These are phyloP conservation scores for Aspergillus clavatus DNA, from an alignment of 2,329 filamentous ascomycete genomes.

Conservation along the genomic window DNA sequence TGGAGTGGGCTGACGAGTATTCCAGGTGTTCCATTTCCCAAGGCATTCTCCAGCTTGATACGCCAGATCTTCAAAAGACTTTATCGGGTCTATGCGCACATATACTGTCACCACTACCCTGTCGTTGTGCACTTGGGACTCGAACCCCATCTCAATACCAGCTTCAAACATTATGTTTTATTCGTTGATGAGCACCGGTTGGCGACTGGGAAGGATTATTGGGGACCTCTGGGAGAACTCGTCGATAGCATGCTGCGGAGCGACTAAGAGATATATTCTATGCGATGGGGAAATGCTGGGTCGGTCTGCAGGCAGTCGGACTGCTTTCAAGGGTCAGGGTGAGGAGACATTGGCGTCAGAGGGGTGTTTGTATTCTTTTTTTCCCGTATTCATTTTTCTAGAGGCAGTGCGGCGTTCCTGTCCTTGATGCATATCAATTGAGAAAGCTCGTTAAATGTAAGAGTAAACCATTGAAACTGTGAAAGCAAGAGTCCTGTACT, in stretches of 20 bases:
- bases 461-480: background rate
- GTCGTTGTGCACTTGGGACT: constrained; percentile 91
- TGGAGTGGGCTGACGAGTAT: background rate
- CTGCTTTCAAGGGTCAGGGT: background rate
- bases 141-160: constrained; percentile 96
- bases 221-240: constrained; percentile 89
- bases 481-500: no score
- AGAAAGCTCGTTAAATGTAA: background rate
- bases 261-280: constrained; percentile 56
- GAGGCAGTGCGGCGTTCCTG: constrained; percentile 4
- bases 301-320: constrained; percentile 3
- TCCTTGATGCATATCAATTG: background rate
- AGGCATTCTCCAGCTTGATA: constrained; percentile 80
- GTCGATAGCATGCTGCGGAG: constrained; percentile 97
- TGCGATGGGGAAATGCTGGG: background rate
- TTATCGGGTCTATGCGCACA: constrained; percentile 97
- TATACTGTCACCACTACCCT: constrained; percentile 99
- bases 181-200: constrained; percentile 96
- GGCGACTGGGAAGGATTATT: constrained; percentile 92
- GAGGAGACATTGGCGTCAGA: constrained; percentile 12
- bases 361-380: constrained; percentile 10
- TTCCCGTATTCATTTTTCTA: constrained; percentile 1
- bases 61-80: constrained; percentile 98
- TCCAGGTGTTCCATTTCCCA: constrained; percentile 84
- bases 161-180: constrained; percentile 98